Conservation (phyloP, 2,329 filamentous ascomycete genomes). For the Aspergillus sp. region DNA sequence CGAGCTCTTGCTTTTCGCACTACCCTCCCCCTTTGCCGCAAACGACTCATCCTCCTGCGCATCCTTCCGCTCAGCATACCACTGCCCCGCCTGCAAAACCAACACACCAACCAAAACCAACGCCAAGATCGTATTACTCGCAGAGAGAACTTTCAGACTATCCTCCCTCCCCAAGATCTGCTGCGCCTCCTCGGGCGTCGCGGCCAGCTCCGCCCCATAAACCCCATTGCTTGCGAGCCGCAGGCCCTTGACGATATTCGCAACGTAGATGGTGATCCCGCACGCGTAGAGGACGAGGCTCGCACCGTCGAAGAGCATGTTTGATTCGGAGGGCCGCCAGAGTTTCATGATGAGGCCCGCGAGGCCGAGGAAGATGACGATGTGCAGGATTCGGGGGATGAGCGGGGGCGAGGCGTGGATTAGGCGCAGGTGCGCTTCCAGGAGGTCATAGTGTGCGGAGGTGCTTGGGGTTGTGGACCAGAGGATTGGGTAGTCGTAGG, state of each 20-base stretch:
- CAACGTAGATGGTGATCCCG: slow-evolving; percentile 88
- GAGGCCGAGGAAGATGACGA: slow-evolving; percentile 86
- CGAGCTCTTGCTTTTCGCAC: slow-evolving; percentile 25
- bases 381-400: slow-evolving; percentile 91
- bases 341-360: slow-evolving; percentile 91
- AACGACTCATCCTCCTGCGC: slow-evolving; percentile 74
- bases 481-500: slow-evolving; percentile 70
- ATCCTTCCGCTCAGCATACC: slow-evolving; percentile 97
- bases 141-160: slow-evolving; percentile 84
- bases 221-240: slow-evolving; percentile 76
- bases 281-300: slow-evolving; percentile 76
- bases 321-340: slow-evolving; percentile 89
- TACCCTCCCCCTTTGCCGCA: slow-evolving; percentile 21
- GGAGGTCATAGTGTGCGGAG: slow-evolving; percentile 74
- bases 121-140: slow-evolving; percentile 94
- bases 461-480: slow-evolving; percentile 50
- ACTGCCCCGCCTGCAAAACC: slow-evolving; percentile 93
- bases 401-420: slow-evolving; percentile 89
- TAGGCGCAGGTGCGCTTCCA: slow-evolving; percentile 89
- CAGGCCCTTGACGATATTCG: slow-evolving; percentile 95
- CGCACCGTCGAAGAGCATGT: slow-evolving; percentile 89
- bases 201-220: slow-evolving; percentile 58
- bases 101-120: slow-evolving; percentile 89
- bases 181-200: slow-evolving; percentile 58
- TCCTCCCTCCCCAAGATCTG: slow-evolving; percentile 81